These are phyloP conservation scores for Parascedosporium putredinis DNA, from an alignment of 2,329 filamentous ascomycete genomes.

Conservation along the genomic window DNA sequence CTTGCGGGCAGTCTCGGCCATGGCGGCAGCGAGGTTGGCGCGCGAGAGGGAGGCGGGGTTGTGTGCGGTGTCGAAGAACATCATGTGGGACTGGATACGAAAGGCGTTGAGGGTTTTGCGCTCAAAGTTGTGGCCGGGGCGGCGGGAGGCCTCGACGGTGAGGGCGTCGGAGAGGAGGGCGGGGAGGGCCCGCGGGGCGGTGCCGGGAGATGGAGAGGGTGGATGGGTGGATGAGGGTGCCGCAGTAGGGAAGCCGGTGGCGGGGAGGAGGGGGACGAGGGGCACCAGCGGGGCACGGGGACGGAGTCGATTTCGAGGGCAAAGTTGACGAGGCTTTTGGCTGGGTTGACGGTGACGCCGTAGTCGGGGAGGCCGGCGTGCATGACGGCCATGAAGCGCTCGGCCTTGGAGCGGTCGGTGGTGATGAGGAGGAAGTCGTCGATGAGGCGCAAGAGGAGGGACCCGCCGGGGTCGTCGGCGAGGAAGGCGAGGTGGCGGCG, in stretches of 20 bases:
- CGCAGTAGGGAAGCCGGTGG: slow-evolving; percentile 91
- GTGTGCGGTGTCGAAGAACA: slow-evolving; percentile 72
- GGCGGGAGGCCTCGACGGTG: slow-evolving; percentile 65
- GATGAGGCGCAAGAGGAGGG: slow-evolving; percentile 73
- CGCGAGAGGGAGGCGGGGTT: slow-evolving; percentile 63
- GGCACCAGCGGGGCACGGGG: slow-evolving; percentile 35
- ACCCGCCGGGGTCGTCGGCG: slow-evolving; percentile 25
- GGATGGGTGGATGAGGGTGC: slow-evolving; percentile 59
- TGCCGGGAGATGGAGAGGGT: slow-evolving; percentile 63
- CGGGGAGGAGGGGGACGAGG: slow-evolving; percentile 17
- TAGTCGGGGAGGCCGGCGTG: slow-evolving; percentile 67
- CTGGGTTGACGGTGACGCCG: slow-evolving; percentile 64
- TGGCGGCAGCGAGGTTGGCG: slow-evolving; percentile 63
- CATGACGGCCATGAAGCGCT: slow-evolving; percentile 68
- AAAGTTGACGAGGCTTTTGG: slow-evolving; percentile 83
- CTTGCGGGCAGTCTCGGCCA: slow-evolving; percentile 70
- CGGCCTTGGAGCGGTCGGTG: slow-evolving; percentile 54
- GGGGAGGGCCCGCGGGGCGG: slow-evolving; percentile 21
- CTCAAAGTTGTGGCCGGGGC: slow-evolving; percentile 68
- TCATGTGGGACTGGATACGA: slow-evolving; percentile 74
- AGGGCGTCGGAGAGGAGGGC: slow-evolving; percentile 52
- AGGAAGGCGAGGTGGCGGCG: slow-evolving; percentile 58
- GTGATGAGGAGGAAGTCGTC: slow-evolving; percentile 93
- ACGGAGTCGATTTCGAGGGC: slow-evolving; percentile 45
- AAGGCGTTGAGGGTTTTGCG: slow-evolving; percentile 69